Conservation (phyloP, 768 basidiomycete genomes). For the Lepiota venenata region DNA sequence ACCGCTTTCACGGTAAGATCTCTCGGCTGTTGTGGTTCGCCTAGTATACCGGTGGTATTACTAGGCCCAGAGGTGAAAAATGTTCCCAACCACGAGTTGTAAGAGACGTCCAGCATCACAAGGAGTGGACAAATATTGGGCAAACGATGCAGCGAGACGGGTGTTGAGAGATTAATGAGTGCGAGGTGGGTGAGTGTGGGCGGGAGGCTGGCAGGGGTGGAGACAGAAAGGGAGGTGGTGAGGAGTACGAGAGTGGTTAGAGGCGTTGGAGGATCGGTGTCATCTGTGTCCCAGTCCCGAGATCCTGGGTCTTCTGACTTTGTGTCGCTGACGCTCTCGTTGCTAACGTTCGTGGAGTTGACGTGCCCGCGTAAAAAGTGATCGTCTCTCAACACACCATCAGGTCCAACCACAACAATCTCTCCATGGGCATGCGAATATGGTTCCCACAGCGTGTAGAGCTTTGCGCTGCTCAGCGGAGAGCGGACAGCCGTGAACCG, state of each 20-base stretch:
- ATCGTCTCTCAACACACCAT: constrained; percentile 39
- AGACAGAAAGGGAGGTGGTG: constrained; percentile 40
- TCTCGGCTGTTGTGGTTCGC: constrained; percentile 4
- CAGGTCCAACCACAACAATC: constrained; percentile 58
- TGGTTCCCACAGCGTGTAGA: constrained; percentile 47
- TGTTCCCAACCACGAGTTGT: constrained; percentile 44
- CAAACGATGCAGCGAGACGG: constrained; percentile 53
- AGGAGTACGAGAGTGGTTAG: constrained; percentile 51
- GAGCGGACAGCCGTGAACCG: constrained; percentile 54
- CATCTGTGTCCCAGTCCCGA: constrained; percentile 45
- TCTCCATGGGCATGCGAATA: constrained; percentile 61
- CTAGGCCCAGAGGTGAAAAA: not conserved
- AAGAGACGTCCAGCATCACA: constrained; percentile 63
- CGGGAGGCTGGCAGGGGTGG: constrained; percentile 50
- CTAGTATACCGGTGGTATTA: not conserved
- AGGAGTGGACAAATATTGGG: constrained; percentile 61
- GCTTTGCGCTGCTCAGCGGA: constrained; percentile 48
- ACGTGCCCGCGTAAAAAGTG: constrained; percentile 30
- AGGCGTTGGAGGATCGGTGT: constrained; percentile 24
- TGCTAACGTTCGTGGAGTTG: constrained; percentile 7
- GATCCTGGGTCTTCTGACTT: not conserved
- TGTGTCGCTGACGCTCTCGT: not conserved
- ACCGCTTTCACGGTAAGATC: constrained; percentile 24
- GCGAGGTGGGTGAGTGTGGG: constrained; percentile 63
- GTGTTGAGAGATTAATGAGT: constrained; percentile 46